Percentiles rank a stretch among this genome's conserved stretches.
These are phyloP conservation scores for Aegilops sharonensis DNA, from an alignment of 176 grass and related monocot species.

Conservation along the genomic window DNA sequence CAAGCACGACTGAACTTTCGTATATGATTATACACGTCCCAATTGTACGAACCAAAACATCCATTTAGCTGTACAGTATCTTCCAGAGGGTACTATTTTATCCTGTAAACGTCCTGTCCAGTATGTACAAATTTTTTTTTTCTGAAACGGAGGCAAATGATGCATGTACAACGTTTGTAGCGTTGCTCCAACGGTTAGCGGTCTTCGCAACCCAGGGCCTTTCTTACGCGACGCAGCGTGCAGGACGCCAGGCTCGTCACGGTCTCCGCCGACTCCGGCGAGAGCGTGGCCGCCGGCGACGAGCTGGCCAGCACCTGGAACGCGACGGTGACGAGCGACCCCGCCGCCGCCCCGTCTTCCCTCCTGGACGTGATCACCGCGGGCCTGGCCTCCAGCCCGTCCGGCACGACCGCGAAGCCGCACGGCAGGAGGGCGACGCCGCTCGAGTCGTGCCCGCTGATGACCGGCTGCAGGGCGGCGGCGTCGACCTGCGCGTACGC, in stretches of 20 bases:
- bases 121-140: no score
- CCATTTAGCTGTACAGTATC: no score
- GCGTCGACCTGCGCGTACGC: slow-evolving; percentile 55
- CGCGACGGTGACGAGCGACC: slow-evolving; percentile 61
- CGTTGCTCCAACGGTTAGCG: neutral
- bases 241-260: slow-evolving; percentile 40
- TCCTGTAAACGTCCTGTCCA: no score
- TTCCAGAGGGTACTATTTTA: no score
- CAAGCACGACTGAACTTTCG: no score
- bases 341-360: slow-evolving; percentile 15
- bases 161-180: no score
- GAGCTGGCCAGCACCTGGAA: slow-evolving; percentile 57
- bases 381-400: slow-evolving; percentile 49
- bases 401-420: slow-evolving; percentile 64
- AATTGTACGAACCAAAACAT: no score
- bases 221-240: slow-evolving; percentile 64
- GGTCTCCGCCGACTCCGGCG: slow-evolving; percentile 33
- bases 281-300: slow-evolving; percentile 27
- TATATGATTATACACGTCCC: no score
- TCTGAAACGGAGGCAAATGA: no score
- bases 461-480: slow-evolving; percentile 44
- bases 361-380: slow-evolving; percentile 56
- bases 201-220: slow-evolving; percentile 51
- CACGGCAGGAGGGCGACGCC: slow-evolving; percentile 56
- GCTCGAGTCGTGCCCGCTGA: slow-evolving; percentile 61